Conservation (phyloP, 202 grass and related monocot genomes). For the Zoysia matrella region DNA sequence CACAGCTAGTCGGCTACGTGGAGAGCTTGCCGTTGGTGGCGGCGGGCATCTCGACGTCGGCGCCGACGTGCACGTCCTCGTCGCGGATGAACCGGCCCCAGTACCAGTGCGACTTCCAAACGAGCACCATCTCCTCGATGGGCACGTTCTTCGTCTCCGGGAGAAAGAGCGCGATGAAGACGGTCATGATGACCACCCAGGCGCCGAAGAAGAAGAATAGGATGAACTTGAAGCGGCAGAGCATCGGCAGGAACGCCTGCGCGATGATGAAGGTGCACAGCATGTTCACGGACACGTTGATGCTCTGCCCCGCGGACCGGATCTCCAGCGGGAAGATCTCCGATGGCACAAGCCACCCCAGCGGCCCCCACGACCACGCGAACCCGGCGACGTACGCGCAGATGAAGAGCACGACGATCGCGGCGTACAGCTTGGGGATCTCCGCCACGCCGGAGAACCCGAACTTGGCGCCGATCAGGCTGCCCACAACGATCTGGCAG, state of each 20-base stretch:
- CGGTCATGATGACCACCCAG: conserved; percentile 86
- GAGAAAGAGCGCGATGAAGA: conserved; percentile 71
- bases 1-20: not conserved
- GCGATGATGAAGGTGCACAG: conserved; percentile 86
- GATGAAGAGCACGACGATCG: conserved; percentile 80
- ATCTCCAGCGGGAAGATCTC: conserved; percentile 97
- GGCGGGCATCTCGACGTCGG: conserved; percentile 45
- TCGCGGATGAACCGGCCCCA: conserved; percentile 80
- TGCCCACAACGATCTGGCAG: conserved; percentile 73
- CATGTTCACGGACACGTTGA: conserved; percentile 91
- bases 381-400: conserved; percentile 84
- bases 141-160: conserved; percentile 82
- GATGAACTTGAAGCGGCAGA: conserved; percentile 85
- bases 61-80: conserved; percentile 60
- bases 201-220: conserved; percentile 94
- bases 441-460: conserved; percentile 60
- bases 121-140: conserved; percentile 75
- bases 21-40: conserved; percentile 29
- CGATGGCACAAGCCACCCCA: conserved; percentile 92
- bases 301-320: conserved; percentile 88
- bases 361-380: conserved; percentile 93
- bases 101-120: conserved; percentile 92
- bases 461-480: conserved; percentile 74
- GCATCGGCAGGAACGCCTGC: conserved; percentile 89
- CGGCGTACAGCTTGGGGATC: conserved; percentile 65